These are phyloP conservation scores for Leishmania turanica DNA, from an alignment of 208 protist species.

Conservation along the genomic window DNA sequence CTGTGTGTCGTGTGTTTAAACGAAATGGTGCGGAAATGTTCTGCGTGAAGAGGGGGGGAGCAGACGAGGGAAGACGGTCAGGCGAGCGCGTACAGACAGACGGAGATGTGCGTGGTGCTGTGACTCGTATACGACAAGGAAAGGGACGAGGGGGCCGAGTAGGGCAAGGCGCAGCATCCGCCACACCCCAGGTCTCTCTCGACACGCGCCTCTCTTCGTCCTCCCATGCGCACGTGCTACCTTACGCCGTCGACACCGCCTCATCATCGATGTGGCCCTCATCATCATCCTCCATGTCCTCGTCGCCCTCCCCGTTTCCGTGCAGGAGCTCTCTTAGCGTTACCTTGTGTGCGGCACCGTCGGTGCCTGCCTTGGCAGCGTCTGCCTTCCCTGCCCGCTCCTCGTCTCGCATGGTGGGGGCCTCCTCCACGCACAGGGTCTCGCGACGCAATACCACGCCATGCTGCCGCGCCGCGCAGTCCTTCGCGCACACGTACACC, in stretches of 20 bases:
- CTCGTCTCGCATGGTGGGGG: constrained; percentile 38
- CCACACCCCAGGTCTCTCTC: background rate
- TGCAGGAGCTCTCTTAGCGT: constrained; percentile 31
- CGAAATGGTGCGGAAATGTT: background rate
- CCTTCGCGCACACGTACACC: constrained; percentile 69
- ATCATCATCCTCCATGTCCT: constrained; percentile 5
- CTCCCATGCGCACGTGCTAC: background rate
- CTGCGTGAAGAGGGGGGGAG: background rate
- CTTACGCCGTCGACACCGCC: background rate
- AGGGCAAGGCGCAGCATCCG: background rate
- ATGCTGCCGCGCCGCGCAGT: constrained; percentile 43
- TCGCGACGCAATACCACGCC: constrained; percentile 64
- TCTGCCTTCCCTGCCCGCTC: constrained; percentile 22
- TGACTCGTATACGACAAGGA: background rate
- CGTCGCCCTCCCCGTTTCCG: constrained; percentile 6
- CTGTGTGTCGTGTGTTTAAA: background rate
- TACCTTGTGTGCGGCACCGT: constrained; percentile 7
- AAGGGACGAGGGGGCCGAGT: background rate
- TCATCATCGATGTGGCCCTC: constrained; percentile 2
- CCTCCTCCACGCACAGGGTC: constrained; percentile 66
- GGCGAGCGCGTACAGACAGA: background rate
- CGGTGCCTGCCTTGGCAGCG: constrained; percentile 10
- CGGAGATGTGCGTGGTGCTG: background rate
- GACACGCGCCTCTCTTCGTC: background rate
- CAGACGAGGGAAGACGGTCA: background rate